Conservation (phyloP, 2,329 filamentous ascomycete genomes). For the Exophiala sideris region DNA sequence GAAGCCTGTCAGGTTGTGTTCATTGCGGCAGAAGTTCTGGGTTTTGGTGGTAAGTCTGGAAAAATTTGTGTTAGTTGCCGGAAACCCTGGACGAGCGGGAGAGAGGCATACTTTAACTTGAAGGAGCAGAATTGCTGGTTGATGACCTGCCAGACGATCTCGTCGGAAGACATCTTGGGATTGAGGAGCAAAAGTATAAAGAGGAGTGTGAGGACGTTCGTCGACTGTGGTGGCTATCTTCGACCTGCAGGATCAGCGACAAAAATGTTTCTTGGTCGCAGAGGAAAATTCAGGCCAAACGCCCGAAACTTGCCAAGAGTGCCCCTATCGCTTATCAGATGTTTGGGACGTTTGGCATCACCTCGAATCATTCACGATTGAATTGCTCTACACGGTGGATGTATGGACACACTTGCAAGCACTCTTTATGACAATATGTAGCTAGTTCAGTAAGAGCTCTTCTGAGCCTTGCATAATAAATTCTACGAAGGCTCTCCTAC, state of each 20-base stretch:
- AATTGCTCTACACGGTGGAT: too few species aligned
- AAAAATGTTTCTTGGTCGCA: neutral
- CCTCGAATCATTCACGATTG: too few species aligned
- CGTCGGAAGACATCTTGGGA: slow-evolving; percentile 74
- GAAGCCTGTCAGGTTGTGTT: slow-evolving; percentile 80
- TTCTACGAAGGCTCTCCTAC: too few species aligned
- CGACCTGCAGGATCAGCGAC: neutral
- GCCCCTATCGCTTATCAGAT: slow-evolving; percentile 11
- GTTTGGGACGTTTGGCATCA: neutral
- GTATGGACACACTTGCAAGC: too few species aligned
- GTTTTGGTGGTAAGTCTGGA: slow-evolving; percentile 70
- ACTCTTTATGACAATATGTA: too few species aligned
- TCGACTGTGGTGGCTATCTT: neutral
- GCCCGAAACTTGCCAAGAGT: slow-evolving; percentile 6
- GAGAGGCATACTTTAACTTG: slow-evolving; percentile 72
- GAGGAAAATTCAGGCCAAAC: slow-evolving; percentile 6
- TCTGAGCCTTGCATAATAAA: too few species aligned
- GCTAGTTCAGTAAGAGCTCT: too few species aligned
- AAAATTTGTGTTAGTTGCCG: slow-evolving; percentile 9
- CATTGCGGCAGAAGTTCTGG: slow-evolving; percentile 93
- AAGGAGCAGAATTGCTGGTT: slow-evolving; percentile 94
- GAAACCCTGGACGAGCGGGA: neutral
- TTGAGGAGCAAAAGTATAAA: neutral
- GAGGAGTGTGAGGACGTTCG: neutral
- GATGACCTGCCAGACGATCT: slow-evolving; percentile 96